Evolutionary conservation across 2,329 filamentous ascomycete genomes (phyloP).

Genomic region (Hypoxylon sp.): DNA sequence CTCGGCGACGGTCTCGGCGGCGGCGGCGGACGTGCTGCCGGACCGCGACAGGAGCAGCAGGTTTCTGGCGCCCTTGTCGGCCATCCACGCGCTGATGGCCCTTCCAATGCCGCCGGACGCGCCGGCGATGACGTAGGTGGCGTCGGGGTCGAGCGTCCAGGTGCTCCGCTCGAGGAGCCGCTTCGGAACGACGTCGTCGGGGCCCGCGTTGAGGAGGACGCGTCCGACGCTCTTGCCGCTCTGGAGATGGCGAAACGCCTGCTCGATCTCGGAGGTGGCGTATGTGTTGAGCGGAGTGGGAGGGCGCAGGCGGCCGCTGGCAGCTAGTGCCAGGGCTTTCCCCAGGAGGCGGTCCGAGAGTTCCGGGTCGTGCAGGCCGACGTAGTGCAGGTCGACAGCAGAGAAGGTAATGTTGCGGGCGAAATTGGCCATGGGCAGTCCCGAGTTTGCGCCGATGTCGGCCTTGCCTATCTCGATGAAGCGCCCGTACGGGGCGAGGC

Average conservation of each 20-base stretch:
- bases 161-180: background rate
- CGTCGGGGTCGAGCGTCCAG: slow-evolving; percentile 13
- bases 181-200: slow-evolving; percentile 3
- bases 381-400: slow-evolving; percentile 15
- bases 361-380: background rate
- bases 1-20: background rate
- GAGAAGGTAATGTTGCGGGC: slow-evolving; percentile 5
- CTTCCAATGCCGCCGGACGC: slow-evolving; percentile 25
- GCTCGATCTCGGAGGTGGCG: no score
- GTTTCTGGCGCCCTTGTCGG: slow-evolving; percentile 25
- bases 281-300: no score
- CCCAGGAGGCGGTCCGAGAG: no score
- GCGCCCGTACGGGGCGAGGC: slow-evolving; percentile 3
- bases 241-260: slow-evolving; percentile 23
- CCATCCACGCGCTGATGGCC: slow-evolving; percentile 33
- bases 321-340: no score
- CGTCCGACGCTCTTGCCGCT: no score
- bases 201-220: background rate
- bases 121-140: slow-evolving; percentile 21
- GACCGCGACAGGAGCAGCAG: slow-evolving; percentile 33
- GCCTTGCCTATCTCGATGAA: slow-evolving; percentile 48
- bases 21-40: slow-evolving; percentile 8
- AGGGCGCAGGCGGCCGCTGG: no score
- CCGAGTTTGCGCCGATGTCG: slow-evolving; percentile 45
- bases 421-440: slow-evolving; percentile 13